Evolutionary conservation across 441 rosid genomes (phyloP), one percentile per base, ranked within the genome.

Genomic region (Mallotus repandus): DNA sequence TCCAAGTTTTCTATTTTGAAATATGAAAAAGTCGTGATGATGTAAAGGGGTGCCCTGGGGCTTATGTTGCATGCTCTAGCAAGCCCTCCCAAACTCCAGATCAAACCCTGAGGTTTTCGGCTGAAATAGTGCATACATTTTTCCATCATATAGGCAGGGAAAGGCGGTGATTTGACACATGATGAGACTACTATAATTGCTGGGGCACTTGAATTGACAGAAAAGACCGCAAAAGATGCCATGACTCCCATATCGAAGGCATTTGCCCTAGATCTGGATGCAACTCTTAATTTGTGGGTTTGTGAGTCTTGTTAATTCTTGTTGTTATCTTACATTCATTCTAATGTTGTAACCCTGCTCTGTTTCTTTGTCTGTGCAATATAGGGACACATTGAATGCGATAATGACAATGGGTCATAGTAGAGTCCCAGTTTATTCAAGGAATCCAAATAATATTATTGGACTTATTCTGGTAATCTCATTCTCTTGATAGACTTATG

Each of bases 191-290:
- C 98, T 55, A 94, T 94, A 79, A 94, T 94, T 62, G 81, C 97
- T 59, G 98, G 98, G 66, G 98, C 98, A 75, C 96, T 94, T 81
- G 94, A 94, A 77, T 71, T 94, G 86, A 91, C 98, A 10, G 93
- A 83, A 81, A 94, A 89, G 85, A 88, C 93, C 21, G 97, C 94
- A 67, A 88, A 88, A 84, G 85, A 89, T 88, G 98, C 98, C 66
- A 94, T 94, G 98, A 91, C 94, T 72, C 89, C 92, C 66, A 91
- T 94, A 77, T 83, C 93, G 60, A 94, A 91, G 75, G 98, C 98
- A 75, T 94, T 94, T 85, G 87, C 98, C 79, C 98, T 94, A 81
- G 98, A 91, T 86, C 88, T 94, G 88, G 98, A 90, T 83, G 84
- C 98, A 83, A 84, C 83, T 81, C 96, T 94, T 85, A 86, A 85